Base-by-base conservation (phyloP, 176 grass and related monocot species). In the Pontederia crassipes region DNA sequence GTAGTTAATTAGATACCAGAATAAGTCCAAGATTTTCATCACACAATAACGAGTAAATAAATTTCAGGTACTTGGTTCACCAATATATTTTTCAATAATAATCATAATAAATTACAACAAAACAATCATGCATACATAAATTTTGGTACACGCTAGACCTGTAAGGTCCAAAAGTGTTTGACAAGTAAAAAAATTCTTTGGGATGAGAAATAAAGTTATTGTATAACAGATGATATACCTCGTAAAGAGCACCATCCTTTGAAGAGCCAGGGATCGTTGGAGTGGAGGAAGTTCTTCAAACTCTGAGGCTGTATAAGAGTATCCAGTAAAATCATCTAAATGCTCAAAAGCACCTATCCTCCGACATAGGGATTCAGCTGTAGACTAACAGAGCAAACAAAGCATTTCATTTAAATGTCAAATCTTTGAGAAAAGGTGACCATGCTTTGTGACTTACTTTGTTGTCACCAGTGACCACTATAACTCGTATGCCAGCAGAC, bases 381-480 rank as follows among this genome's bases (percentile, higher is more conserved):
- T 98, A 17, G 84, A 78, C 93, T 98, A 88, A 52, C 61, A 78
- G 61, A 58, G 27, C 66, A 74, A 48, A 71, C 46, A 16, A 46
- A 74, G 58, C 17, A 61, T 72, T 11, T 48, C 20, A 47, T 3
- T 17, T 17, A 1, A 49, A 77, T 69, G 29, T n/a, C 72, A 65
- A 71, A 58, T 52, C 10, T 71, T 18, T 56, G 51, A 54, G 32
- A 62, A 57, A 46, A 53, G 52, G 12, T 64, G 17, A 27, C 45
- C 15, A 57, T 72, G 11, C 17, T 10, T 3, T 7, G 49, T 40
- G 32, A 16, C 51, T 70, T 80, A 98, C 93, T 85, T 98, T 98
- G 61, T 98, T 98, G 74, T 98, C 93, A 50, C 93, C 93, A 62
- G 93, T 98, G 76, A 92, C 93, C 76, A 98, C 87, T 68, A 98